Percentiles rank a stretch among this genome's conserved stretches.
These are phyloP conservation scores for Thermochaetoides thermophila DNA, from an alignment of 495 filamentous ascomycete species.

Conservation along the genomic window DNA sequence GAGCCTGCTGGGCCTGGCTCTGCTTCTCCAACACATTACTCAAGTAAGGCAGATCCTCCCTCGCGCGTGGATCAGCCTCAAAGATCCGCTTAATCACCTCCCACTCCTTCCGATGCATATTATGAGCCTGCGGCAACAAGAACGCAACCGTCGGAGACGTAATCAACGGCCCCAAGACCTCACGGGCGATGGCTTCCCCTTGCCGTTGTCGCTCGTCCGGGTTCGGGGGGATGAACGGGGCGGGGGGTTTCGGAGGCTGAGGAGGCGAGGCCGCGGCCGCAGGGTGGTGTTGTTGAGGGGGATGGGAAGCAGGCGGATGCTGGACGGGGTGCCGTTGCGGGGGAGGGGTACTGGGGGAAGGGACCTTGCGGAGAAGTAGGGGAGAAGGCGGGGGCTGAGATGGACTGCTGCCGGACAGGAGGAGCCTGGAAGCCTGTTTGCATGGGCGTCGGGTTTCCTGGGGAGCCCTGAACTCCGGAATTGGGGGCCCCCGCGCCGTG, in stretches of 20 bases:
- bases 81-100: slow-evolving; percentile 46
- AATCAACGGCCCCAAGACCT: slow-evolving; percentile 45
- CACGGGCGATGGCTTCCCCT: slow-evolving; percentile 36
- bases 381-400: slow-evolving; percentile 30
- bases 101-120: slow-evolving; percentile 48
- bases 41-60: slow-evolving; percentile 33
- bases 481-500: too few species aligned
- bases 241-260: slow-evolving; percentile 13
- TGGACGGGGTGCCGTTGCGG: slow-evolving; percentile 19
- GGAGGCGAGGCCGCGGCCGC: slow-evolving; percentile 12
- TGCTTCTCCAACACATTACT: slow-evolving; percentile 31
- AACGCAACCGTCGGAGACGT: slow-evolving; percentile 49
- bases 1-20: slow-evolving; percentile 6
- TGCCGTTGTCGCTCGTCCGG: slow-evolving; percentile 13
- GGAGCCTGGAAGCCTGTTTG: slow-evolving; percentile 11
- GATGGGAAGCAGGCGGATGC: too few species aligned
- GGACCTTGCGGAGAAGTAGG: slow-evolving; percentile 33
- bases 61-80: slow-evolving; percentile 32
- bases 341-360: slow-evolving; percentile 19
- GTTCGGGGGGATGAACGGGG: not conserved
- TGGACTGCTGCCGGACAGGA: slow-evolving; percentile 19
- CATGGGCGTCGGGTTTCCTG: slow-evolving; percentile 16
- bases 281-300: slow-evolving; percentile 20
- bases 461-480: too few species aligned
- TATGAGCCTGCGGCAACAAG: slow-evolving; percentile 48